phyloP scores from a whole-genome alignment of 2,329 filamentous ascomycete species.

The Biscogniauxia marginata region DNA sequence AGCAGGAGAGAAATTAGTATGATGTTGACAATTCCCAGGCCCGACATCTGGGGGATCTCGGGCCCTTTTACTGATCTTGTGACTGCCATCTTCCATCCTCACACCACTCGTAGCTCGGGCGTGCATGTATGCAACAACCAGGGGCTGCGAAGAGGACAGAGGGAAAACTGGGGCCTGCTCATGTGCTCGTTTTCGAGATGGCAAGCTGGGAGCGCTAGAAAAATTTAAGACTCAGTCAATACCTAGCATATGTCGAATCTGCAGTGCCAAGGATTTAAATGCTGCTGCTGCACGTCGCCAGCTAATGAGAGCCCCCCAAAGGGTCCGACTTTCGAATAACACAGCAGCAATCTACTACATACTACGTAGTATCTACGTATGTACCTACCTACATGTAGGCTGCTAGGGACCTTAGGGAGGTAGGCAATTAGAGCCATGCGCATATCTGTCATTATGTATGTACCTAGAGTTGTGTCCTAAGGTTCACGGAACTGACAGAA shows the following conservation, averaged over 20 bases:
- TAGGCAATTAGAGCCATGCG: too few species aligned
- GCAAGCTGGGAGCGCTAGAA: constrained; percentile 19
- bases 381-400: not conserved
- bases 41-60: not conserved
- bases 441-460: too few species aligned
- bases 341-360: not conserved
- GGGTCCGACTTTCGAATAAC: constrained; percentile 6
- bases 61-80: constrained; percentile 4
- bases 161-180: constrained; percentile 23
- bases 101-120: constrained; percentile 12
- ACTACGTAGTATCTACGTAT: too few species aligned
- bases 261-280: constrained; percentile 12
- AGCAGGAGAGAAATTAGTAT: not conserved
- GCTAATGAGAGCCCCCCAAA: constrained; percentile 11
- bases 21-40: not conserved
- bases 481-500: too few species aligned
- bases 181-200: constrained; percentile 12
- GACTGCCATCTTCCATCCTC: constrained; percentile 15
- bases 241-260: constrained; percentile 16
- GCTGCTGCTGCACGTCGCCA: constrained; percentile 4
- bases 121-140: constrained; percentile 18
- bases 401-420: not conserved
- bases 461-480: too few species aligned
- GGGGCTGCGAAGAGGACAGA: constrained; percentile 6
- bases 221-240: constrained; percentile 23